Evolutionary conservation across 441 rosid species (phyloP).

Genomic region (Jatropha multifida): DNA sequence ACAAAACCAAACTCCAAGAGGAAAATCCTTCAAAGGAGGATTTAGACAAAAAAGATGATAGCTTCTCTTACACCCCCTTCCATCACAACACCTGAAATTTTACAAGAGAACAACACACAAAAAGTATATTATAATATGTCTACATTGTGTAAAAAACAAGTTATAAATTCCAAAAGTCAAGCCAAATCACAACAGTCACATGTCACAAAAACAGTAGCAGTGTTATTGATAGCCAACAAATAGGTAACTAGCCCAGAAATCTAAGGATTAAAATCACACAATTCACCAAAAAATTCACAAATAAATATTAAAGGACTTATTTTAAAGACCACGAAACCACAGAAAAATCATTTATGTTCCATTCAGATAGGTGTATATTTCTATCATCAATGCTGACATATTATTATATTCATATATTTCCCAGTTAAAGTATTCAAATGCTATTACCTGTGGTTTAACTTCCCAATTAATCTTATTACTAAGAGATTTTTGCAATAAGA

Average conservation of each 20-base stretch:
- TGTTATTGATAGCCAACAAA: background rate
- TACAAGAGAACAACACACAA: background rate
- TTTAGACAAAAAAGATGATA: constrained; percentile 56
- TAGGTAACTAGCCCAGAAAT: background rate
- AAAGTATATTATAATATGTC: too few relatives aligned
- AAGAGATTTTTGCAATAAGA: constrained; percentile 19
- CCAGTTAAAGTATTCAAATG: background rate
- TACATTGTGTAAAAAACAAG: background rate
- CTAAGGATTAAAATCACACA: background rate
- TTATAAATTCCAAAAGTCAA: background rate
- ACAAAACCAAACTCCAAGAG: constrained; percentile 53
- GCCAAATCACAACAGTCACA: background rate
- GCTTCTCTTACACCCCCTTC: constrained; percentile 49
- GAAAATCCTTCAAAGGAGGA: constrained; percentile 39
- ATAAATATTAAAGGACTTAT: background rate
- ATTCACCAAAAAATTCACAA: background rate
- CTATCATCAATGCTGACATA: background rate
- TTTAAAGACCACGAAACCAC: background rate
- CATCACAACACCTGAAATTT: constrained; percentile 54
- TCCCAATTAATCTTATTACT: constrained; percentile 3
- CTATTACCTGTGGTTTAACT: background rate
- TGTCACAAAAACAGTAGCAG: background rate
- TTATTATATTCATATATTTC: background rate
- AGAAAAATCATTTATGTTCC: background rate
- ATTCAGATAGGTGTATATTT: too few relatives aligned